phyloP scores from a whole-genome alignment of 306 rosid species.

The Comarum palustre region DNA sequence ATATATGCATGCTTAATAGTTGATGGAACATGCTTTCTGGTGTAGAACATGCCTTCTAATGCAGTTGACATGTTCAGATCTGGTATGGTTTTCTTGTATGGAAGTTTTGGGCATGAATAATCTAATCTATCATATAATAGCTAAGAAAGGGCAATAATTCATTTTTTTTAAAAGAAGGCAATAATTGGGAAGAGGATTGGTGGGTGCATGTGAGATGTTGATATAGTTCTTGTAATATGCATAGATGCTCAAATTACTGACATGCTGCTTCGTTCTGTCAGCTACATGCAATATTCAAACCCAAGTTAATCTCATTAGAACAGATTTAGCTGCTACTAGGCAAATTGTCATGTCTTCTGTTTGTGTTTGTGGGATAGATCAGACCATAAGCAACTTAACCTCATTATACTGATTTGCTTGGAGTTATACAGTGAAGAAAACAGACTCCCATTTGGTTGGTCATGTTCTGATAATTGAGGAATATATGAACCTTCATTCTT shows the following conservation, averaged over 20 bases:
- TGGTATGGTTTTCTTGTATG: neutral
- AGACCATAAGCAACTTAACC: neutral
- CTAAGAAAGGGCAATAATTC: no score
- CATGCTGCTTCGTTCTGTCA: neutral
- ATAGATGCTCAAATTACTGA: neutral
- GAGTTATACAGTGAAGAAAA: neutral
- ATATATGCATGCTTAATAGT: neutral
- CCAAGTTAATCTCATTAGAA: neutral
- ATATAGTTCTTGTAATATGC: neutral
- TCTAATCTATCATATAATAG: no score
- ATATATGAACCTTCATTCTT: neutral
- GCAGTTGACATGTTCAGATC: neutral
- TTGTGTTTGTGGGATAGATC: neutral
- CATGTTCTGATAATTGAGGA: neutral
- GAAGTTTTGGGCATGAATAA: neutral
- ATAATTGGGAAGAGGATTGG: no score
- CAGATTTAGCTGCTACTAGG: neutral
- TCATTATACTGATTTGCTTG: slow-evolving; percentile 1
- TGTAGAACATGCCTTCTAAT: neutral
- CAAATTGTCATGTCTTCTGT: neutral
- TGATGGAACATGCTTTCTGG: neutral
- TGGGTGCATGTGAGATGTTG: no score
- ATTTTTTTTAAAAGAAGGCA: no score
- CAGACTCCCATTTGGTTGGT: neutral
- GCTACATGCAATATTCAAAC: neutral